These are phyloP conservation scores for Pseudoturritis turrita DNA, from an alignment of 345 rosid species.

Conservation along the genomic window DNA sequence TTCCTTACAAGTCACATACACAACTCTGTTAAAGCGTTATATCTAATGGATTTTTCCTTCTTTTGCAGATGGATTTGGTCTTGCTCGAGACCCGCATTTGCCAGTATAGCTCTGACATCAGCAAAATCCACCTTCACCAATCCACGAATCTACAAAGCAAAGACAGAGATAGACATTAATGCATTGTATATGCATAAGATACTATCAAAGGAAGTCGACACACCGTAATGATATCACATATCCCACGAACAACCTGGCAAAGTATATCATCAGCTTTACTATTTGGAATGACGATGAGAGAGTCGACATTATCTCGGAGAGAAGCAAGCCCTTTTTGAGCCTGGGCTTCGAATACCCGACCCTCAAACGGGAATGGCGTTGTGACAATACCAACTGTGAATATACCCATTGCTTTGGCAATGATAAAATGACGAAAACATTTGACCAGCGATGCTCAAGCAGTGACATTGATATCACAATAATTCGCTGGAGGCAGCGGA, in stretches of 20 bases:
- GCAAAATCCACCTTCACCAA: constrained; percentile 98
- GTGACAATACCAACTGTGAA: constrained; percentile 95
- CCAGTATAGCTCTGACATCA: constrained; percentile 98
- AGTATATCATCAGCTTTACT: constrained; percentile 95
- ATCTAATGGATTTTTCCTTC: not conserved
- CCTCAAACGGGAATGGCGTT: constrained; percentile 98
- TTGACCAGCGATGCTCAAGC: not conserved
- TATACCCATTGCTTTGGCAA: constrained; percentile 96
- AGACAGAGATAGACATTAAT: not conserved
- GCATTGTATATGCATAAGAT: not conserved
- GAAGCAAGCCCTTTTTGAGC: constrained; percentile 95
- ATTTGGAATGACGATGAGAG: constrained; percentile 86
- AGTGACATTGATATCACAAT: not conserved
- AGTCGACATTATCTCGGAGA: constrained; percentile 89
- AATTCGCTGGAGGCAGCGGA: not conserved
- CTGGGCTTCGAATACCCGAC: constrained; percentile 84
- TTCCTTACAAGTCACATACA: not conserved
- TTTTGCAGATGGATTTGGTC: constrained; percentile 15
- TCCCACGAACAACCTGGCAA: constrained; percentile 92
- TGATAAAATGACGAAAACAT: constrained; percentile 20
- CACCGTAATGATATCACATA: constrained; percentile 91
- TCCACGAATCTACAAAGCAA: constrained; percentile 58
- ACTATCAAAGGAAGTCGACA: not conserved
- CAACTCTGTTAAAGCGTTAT: not conserved
- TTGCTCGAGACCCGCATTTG: constrained; percentile 58